Percentiles rank a stretch among this genome's conserved stretches.
These are phyloP conservation scores for Eurotiales sp. DNA, from an alignment of 2,329 filamentous ascomycete genomes.

Conservation along the genomic window DNA sequence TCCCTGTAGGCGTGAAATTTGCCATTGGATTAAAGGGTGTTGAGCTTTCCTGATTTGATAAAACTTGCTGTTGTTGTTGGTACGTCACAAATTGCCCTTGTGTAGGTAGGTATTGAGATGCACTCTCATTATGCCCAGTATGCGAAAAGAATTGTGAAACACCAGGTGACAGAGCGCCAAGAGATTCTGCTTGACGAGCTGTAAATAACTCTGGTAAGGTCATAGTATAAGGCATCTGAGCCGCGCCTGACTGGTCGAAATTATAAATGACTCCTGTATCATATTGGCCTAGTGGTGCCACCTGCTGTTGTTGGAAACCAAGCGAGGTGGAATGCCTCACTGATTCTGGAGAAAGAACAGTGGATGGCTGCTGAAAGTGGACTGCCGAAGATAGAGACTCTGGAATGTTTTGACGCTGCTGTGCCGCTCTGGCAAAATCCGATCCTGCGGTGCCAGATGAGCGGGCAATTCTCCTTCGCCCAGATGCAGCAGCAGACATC, in stretches of 20 bases:
- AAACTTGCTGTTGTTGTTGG: constrained; percentile 61
- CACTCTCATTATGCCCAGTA: constrained; percentile 60
- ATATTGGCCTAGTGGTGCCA: constrained; percentile 47
- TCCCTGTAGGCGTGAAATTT: constrained; percentile 41
- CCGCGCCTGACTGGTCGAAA: constrained; percentile 61
- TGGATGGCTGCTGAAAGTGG: constrained; percentile 62
- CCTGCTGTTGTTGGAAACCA: too few relatives aligned
- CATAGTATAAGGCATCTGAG: constrained; percentile 67
- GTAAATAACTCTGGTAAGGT: constrained; percentile 75
- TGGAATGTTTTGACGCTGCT: neutral
- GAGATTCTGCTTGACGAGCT: constrained; percentile 68
- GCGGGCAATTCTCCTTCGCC: constrained; percentile 11
- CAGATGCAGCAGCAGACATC: neutral
- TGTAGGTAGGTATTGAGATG: constrained; percentile 62
- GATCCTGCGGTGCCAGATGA: constrained; percentile 30
- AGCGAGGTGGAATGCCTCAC: constrained; percentile 18
- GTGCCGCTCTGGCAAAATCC: constrained; percentile 17
- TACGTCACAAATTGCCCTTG: constrained; percentile 54
- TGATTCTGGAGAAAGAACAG: constrained; percentile 57
- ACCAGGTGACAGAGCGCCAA: constrained; percentile 67
- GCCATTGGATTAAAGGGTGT: constrained; percentile 53
- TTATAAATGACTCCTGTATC: constrained; percentile 73
- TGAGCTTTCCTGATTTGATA: constrained; percentile 49
- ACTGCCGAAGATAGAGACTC: constrained; percentile 44
- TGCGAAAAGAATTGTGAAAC: constrained; percentile 71